These are phyloP conservation scores for Isatis tinctoria DNA, from an alignment of 345 rosid genomes.

Conservation along the genomic window DNA sequence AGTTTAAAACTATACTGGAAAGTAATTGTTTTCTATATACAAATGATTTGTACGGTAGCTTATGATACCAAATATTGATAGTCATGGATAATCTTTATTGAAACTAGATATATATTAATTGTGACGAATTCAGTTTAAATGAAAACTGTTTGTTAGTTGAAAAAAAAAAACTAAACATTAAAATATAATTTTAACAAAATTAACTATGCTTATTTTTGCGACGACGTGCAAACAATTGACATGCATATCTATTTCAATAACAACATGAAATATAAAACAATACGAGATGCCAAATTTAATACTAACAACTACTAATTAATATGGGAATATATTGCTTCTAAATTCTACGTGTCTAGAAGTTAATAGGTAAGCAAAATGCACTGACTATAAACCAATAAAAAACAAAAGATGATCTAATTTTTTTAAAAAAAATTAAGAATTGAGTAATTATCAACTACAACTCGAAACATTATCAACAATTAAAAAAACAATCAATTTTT, in stretches of 20 bases:
- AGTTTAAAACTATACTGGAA: not conserved
- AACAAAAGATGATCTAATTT: not conserved
- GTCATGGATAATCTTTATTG: too few relatives aligned
- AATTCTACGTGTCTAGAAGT: slow-evolving; percentile 1
- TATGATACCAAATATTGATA: not conserved
- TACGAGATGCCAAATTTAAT: slow-evolving; percentile 4
- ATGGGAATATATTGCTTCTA: not conserved
- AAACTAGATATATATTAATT: not conserved
- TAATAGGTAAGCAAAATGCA: slow-evolving; percentile 11
- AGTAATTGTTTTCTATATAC: not conserved
- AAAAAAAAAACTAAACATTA: not conserved
- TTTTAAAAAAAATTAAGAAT: not conserved
- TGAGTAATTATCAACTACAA: slow-evolving; percentile 11
- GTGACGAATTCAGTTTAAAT: not conserved
- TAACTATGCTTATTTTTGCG: not conserved
- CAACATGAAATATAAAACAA: not conserved
- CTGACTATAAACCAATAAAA: not conserved
- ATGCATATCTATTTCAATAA: not conserved
- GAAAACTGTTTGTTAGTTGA: not conserved
- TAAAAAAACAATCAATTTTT: not conserved
- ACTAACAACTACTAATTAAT: not conserved
- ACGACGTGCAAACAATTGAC: slow-evolving; percentile 9
- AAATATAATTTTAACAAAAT: not conserved
- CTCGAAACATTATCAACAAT: not conserved
- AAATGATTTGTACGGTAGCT: too few relatives aligned